Evolutionary conservation across 2,329 filamentous ascomycete genomes (phyloP).

Genomic region (Raffaelea deltoideospora): DNA sequence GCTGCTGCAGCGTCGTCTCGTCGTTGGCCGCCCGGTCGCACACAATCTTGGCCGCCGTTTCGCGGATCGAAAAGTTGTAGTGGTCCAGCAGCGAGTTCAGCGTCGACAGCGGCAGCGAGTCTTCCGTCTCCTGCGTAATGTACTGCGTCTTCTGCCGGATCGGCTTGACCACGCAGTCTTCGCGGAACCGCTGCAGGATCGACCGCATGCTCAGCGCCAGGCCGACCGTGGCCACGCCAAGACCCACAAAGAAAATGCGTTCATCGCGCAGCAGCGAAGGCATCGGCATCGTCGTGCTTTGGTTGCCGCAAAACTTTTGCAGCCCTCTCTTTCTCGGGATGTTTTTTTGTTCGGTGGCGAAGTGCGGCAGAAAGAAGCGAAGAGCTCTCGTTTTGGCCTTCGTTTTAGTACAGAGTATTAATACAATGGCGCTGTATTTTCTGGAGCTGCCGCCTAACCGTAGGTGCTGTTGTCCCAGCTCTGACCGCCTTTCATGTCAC

Average conservation of each 20-base stretch:
- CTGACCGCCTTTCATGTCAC: slow-evolving; percentile 11
- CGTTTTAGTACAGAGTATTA: too few species aligned
- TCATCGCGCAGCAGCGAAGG: slow-evolving; percentile 30
- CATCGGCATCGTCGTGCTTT: slow-evolving; percentile 24
- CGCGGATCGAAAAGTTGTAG: slow-evolving; percentile 57
- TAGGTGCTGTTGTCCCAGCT: slow-evolving; percentile 9
- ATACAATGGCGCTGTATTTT: too few species aligned
- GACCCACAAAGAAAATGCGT: slow-evolving; percentile 32
- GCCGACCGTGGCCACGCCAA: slow-evolving; percentile 42
- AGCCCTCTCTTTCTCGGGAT: too few species aligned
- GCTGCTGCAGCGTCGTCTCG: slow-evolving; percentile 26
- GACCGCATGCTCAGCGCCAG: slow-evolving; percentile 41
- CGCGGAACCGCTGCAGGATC: slow-evolving; percentile 43
- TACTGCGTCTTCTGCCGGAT: slow-evolving; percentile 52
- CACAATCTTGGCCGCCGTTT: slow-evolving; percentile 47
- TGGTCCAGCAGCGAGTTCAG: slow-evolving; percentile 53
- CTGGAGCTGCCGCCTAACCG: neutral
- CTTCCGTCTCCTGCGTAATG: slow-evolving; percentile 62
- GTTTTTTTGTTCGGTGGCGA: too few species aligned
- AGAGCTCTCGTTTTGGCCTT: too few species aligned
- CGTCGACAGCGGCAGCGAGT: slow-evolving; percentile 51
- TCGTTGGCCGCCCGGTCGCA: slow-evolving; percentile 46
- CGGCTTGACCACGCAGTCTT: slow-evolving; percentile 51
- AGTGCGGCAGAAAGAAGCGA: neutral
- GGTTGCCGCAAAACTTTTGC: neutral